Evolutionary conservation across 345 rosid species (phyloP), one percentile per base, ranked within the genome.

Genomic region (Camelina laxa): DNA sequence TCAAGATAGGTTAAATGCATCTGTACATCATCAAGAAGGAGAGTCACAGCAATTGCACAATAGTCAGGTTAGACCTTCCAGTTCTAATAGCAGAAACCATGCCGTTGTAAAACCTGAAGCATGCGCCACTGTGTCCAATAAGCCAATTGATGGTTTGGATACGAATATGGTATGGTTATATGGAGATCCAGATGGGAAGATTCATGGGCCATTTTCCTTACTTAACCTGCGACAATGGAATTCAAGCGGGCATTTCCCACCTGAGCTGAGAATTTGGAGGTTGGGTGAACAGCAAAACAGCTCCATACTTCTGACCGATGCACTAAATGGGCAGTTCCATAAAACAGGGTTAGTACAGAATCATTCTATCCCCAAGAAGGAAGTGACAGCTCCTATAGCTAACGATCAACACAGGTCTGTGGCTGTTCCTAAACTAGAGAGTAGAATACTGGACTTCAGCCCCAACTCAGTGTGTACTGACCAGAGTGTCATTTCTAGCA

Each of bases 131-230:
- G 24, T 42, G 38, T 68, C 74, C 6, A 59, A 41, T 59, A 59
- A 65, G 53, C 35, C 63, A 12, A 53, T 8, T 45, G 67, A 60
- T 50, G 77, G 67, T 17, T 50, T 65, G 60, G 81, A 72, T 36
- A 9, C 57, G 7, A 51, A 80, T 53, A 88, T 78, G 58, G 36
- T 84, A 61, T 95, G 99, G 99, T 84, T 70, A 76, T 95, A 95
- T 72, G 87, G 84, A 80, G 99, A 95, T 71, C 99, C 97, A 44
- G 74, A 33, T 65, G 91, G 89, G 73, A 90, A 80, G 78, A 72
- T 81, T 79, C 99, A 90, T 64, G 99, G 99, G 35, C 98, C 99
- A 56, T 95, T 95, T 80, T 17, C 88, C 9, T 68, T 92, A 85
- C 17, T 42, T 33, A 85, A 83, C 75, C 78, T 95, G 74, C 86